Conservation (phyloP, 768 basidiomycete species). For the Aureoboletus auriporus region DNA sequence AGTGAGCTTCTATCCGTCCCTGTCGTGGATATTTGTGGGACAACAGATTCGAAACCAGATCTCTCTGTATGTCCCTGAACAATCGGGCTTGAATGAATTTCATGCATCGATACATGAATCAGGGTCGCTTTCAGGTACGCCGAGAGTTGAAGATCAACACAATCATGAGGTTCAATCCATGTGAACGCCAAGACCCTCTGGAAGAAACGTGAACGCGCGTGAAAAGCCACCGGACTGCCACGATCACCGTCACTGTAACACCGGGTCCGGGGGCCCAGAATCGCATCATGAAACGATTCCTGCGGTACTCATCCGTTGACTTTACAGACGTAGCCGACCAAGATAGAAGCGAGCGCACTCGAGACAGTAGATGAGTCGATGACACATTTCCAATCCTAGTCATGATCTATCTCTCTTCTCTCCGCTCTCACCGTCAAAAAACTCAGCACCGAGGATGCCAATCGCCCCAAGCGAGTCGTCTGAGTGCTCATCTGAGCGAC, state of each 20-base stretch:
- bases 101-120: constrained; percentile 17
- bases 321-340: constrained; percentile 3
- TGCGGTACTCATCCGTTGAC: background rate
- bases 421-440: constrained; percentile 12
- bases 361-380: constrained; percentile 9
- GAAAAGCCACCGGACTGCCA: constrained; percentile 2
- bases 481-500: constrained; percentile 1
- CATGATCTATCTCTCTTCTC: background rate
- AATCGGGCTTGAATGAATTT: constrained; percentile 20
- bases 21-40: constrained; percentile 13
- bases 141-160: constrained; percentile 10
- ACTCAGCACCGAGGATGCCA: constrained; percentile 1
- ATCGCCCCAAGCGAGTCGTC: constrained; percentile 5
- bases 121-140: constrained; percentile 24
- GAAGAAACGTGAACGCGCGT: background rate
- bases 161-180: background rate
- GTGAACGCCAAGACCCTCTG: background rate
- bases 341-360: constrained; percentile 9
- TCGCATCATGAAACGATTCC: constrained; percentile 7
- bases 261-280: constrained; percentile 19
- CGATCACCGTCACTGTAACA: constrained; percentile 6
- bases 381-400: constrained; percentile 6
- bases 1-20: constrained; percentile 20
- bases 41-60: constrained; percentile 21
- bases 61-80: constrained; percentile 17